phyloP scores from a whole-genome alignment of 805 yeast genomes.

The Ogataea pini region DNA sequence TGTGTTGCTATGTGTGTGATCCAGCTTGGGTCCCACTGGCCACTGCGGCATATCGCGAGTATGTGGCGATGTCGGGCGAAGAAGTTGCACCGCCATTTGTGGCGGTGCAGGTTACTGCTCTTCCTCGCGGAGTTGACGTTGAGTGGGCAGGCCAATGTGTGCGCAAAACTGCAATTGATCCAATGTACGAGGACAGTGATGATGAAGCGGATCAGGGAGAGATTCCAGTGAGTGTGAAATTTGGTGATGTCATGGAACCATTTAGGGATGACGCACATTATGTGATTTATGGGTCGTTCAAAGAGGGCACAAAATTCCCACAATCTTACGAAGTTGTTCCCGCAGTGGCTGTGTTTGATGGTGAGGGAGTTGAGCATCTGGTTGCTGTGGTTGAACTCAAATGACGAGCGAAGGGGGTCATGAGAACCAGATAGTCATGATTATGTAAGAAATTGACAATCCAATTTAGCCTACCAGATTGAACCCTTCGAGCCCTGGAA shows the following conservation, averaged over 20 bases:
- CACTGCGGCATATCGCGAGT: conserved; percentile 47
- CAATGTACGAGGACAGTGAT: conserved; percentile 30
- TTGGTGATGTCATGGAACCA: not conserved
- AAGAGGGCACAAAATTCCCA: conserved; percentile 7
- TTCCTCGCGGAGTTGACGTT: conserved; percentile 65
- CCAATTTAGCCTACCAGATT: too few relatives aligned
- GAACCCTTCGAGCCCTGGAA: conserved; percentile 1
- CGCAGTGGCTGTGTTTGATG: conserved; percentile 19
- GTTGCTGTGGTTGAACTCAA: conserved; percentile 17
- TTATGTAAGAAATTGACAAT: too few relatives aligned
- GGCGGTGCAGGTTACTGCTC: conserved; percentile 52
- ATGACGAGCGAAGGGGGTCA: not conserved
- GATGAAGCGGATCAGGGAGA: conserved; percentile 11
- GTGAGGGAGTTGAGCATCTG: conserved; percentile 1
- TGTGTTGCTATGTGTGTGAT: conserved; percentile 57
- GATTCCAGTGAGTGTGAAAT: not conserved
- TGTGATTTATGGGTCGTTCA: conserved; percentile 25
- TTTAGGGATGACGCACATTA: conserved; percentile 17
- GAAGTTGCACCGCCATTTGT: conserved; percentile 35
- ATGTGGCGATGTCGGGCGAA: conserved; percentile 21
- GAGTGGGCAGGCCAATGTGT: conserved; percentile 76
- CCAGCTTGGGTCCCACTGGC: conserved; percentile 33
- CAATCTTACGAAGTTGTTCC: conserved; percentile 29
- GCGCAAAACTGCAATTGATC: conserved; percentile 39
- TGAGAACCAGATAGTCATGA: too few relatives aligned